Conservation (phyloP, 1,284 basidiomycete genomes). For the Lentinus polychrous region DNA sequence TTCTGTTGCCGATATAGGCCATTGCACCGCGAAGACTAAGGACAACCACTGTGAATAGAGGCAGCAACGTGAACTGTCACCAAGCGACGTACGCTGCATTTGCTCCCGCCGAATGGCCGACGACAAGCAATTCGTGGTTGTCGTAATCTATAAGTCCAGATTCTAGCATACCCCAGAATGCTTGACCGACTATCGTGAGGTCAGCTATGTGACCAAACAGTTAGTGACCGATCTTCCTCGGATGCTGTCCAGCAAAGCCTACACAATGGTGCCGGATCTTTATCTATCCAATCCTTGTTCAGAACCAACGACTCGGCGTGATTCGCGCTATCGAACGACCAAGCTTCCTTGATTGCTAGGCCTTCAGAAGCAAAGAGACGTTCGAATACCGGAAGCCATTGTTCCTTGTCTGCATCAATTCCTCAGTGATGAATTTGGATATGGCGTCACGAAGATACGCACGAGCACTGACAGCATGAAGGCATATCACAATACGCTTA, state of each 20-base stretch:
- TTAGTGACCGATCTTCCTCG: not conserved
- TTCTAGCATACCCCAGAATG: not conserved
- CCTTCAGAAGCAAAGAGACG: not conserved
- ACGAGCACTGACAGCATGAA: conserved; percentile 2
- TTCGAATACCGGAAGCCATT: not conserved
- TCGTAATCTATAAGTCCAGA: not conserved
- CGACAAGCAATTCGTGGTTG: not conserved
- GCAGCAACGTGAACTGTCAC: not conserved
- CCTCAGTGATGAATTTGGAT: not conserved
- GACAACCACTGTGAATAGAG: not conserved
- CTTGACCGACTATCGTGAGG: not conserved
- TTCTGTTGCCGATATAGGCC: not conserved
- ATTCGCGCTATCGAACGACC: not conserved
- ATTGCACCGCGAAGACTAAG: not conserved
- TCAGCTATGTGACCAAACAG: not conserved
- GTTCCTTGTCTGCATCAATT: not conserved
- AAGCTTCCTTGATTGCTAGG: not conserved
- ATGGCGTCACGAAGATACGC: not conserved
- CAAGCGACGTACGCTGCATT: not conserved
- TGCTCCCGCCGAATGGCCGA: not conserved
- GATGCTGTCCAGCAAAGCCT: not conserved
- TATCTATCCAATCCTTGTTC: not conserved
- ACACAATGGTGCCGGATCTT: not conserved
- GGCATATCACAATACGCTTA: not conserved
- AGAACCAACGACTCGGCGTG: not conserved